Base-by-base conservation (phyloP, 805 yeast species). In the Candida andamanensis region DNA sequence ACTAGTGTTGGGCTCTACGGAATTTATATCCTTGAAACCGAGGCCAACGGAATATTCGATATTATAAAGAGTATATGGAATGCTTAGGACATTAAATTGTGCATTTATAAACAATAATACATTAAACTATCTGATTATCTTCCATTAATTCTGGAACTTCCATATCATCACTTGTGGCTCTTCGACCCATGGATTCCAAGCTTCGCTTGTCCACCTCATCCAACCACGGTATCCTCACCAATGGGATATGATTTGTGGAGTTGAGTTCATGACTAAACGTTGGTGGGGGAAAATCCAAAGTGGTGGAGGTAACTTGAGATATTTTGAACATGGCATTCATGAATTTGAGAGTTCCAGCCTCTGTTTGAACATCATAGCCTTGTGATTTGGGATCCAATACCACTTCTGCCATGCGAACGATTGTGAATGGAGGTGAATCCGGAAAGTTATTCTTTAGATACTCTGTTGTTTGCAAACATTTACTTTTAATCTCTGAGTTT, bases 21-120 rank as follows among this genome's bases (percentile, higher is more conserved):
- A 39, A 65, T 90, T 33, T 92, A 87, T 58, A 67, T 80, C 40
- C 66, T 87, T 50, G 90, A 83, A 53, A 81, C 95, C 9, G 76
- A 81, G 39, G 80, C 79, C 45, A 78, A 77, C 48, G 98, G 98
- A 5, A 44, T 90, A 22, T 69, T 78, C 35, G 85, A 79, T 36
- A 67, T 90, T 35, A 49, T 85, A 24, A 52, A 60, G 40, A 67
- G 65, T 46, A 44, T 84, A 30, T 89, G 95, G 95, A 50, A 44
- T 27, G 73, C 78, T 19, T 58, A 32, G n/a, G n/a, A n/a, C n/a
- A 33, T 24, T 25, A 23, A 23, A 15, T 23, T n/a, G 25, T 19
- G 17, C 15, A n/a, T 15, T 6, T 25, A 12, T 23, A 23, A 8
- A n/a, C 12, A 23, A n/a, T 23, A 23, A n/a, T 19, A 19, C n/a